Evolutionary conservation across 306 rosid species (phyloP).

Genomic region (Benincasa hispida): DNA sequence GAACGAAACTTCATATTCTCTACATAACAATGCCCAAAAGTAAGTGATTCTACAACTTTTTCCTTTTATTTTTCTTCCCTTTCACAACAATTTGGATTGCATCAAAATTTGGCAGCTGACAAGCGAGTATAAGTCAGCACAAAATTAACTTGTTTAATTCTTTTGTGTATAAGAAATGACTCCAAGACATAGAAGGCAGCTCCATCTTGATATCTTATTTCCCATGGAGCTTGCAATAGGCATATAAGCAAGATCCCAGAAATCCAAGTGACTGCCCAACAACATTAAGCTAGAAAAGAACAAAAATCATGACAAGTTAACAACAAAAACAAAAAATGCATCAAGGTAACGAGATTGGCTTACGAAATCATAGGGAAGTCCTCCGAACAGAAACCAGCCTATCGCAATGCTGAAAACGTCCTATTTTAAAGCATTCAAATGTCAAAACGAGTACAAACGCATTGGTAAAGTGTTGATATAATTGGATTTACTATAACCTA

Average conservation of each 20-base stretch:
- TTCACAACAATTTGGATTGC: too few species aligned
- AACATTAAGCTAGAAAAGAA: conserved; percentile 33
- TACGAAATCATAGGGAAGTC: conserved; percentile 53
- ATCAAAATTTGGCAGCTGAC: neutral
- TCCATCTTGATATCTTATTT: conserved; percentile 16
- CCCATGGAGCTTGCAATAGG: conserved; percentile 51
- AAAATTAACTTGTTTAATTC: too few species aligned
- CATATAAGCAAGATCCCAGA: conserved; percentile 61
- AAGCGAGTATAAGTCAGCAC: neutral
- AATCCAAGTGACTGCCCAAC: conserved; percentile 60
- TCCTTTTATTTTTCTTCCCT: too few species aligned
- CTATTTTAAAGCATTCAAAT: neutral
- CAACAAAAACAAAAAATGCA: neutral
- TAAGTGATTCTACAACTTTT: too few species aligned
- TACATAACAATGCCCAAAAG: too few species aligned
- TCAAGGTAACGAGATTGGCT: neutral
- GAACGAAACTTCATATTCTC: too few species aligned
- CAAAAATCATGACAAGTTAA: neutral
- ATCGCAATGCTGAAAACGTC: conserved; percentile 39
- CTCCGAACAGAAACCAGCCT: conserved; percentile 50
- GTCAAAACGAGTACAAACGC: too few species aligned
- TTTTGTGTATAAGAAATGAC: neutral
- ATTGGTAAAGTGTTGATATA: too few species aligned
- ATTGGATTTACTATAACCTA: too few species aligned
- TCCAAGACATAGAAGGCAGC: neutral